Percentiles rank a stretch among this genome's conserved stretches.
Conservation (phyloP, 331 rosid genomes). For the Quercus tomentella region DNA sequence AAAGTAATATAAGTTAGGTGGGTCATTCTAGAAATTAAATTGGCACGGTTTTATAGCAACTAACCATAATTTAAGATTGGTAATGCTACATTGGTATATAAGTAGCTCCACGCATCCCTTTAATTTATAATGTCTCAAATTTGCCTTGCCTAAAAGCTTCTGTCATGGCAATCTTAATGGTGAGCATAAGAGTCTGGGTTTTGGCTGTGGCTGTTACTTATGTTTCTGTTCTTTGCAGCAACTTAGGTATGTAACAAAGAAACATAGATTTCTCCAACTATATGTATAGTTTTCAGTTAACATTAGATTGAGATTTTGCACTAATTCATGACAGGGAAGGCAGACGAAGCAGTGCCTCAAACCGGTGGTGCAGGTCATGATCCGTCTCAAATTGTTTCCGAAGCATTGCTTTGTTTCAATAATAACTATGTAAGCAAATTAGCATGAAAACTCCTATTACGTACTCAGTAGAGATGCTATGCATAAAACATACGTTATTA, state of each 20-base stretch:
- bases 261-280: neutral
- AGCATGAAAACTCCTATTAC: no score
- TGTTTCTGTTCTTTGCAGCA: conserved; percentile 26
- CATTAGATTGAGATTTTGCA: neutral
- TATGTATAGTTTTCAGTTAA: neutral
- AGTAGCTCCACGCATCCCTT: neutral
- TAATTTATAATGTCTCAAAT: neutral
- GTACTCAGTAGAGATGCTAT: no score
- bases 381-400: conserved; percentile 53
- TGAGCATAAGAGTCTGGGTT: conserved; percentile 21
- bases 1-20: neutral
- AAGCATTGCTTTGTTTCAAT: conserved; percentile 76
- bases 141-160: neutral
- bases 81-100: neutral
- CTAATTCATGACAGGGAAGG: conserved; percentile 33
- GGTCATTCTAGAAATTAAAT: neutral
- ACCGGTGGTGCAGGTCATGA: conserved; percentile 10
- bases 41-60: neutral
- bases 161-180: conserved; percentile 39
- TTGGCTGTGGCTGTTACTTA: conserved; percentile 33
- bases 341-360: conserved; percentile 24
- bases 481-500: neutral
- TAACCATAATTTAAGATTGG: neutral
- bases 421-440: conserved; percentile 58
- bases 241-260: conserved; percentile 30